These are phyloP conservation scores for Adansonia digitata DNA, from an alignment of 345 rosid genomes.

Conservation along the genomic window DNA sequence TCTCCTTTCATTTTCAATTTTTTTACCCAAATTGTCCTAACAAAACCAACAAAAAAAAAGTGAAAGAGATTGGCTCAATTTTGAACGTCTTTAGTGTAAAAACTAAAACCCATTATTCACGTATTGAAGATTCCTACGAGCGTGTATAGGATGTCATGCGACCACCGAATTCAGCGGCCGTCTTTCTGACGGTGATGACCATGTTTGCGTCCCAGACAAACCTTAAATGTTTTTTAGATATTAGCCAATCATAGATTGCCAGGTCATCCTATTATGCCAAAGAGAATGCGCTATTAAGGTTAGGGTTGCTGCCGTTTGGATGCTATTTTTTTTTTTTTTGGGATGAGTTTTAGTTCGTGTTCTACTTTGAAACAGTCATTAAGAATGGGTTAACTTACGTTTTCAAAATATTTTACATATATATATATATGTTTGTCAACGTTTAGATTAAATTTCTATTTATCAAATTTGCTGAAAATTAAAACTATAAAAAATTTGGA, in stretches of 20 bases:
- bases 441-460: too few species aligned
- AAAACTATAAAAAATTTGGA: not conserved
- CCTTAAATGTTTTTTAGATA: not conserved
- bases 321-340: not conserved
- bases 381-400: not conserved
- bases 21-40: not conserved
- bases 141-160: not conserved
- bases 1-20: not conserved
- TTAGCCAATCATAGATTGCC: not conserved
- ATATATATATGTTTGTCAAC: not conserved
- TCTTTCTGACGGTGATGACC: not conserved
- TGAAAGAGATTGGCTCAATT: not conserved
- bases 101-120: not conserved
- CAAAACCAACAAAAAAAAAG: not conserved
- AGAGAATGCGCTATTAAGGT: not conserved
- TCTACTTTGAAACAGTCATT: not conserved
- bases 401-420: too few species aligned
- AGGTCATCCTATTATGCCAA: not conserved
- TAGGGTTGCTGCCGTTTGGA: not conserved
- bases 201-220: not conserved
- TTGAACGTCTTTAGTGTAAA: not conserved
- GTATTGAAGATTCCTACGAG: not conserved
- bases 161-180: conserved; percentile 7
- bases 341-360: not conserved
- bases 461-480: not conserved